These are phyloP conservation scores for Plasmodium coatneyi DNA, from an alignment of 169 alveolate genomes.

Conservation along the genomic window DNA sequence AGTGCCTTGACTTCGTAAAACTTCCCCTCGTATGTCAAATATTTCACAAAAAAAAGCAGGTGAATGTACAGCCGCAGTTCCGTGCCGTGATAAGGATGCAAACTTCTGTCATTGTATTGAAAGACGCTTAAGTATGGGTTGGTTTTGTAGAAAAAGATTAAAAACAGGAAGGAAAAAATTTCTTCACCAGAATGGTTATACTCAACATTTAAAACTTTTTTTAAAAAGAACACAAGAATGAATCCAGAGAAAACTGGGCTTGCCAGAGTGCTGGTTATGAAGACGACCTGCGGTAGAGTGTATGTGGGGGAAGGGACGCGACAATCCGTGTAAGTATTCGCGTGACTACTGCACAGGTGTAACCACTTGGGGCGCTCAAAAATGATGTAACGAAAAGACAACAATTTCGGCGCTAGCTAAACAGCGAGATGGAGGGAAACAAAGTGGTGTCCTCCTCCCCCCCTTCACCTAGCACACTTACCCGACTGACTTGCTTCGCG, in stretches of 20 bases:
- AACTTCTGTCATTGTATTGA: constrained; percentile 59
- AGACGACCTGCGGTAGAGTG: constrained; percentile 6
- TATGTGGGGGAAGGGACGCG: no score
- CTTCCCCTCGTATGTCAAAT: constrained; percentile 13
- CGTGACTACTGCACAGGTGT: not conserved
- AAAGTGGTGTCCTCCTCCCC: not conserved
- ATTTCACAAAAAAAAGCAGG: constrained; percentile 31
- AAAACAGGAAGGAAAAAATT: constrained; percentile 39
- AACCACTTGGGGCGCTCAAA: not conserved
- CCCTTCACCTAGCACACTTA: not conserved
- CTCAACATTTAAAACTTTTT: constrained; percentile 34
- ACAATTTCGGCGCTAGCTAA: not conserved
- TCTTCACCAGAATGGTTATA: constrained; percentile 67
- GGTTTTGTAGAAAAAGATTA: constrained; percentile 41
- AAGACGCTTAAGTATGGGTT: constrained; percentile 51
- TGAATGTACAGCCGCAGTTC: constrained; percentile 42
- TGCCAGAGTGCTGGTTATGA: constrained; percentile 13
- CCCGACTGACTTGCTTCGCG: constrained; percentile 64
- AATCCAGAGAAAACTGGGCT: constrained; percentile 49
- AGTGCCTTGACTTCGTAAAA: constrained; percentile 55
- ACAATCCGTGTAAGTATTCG: not conserved
- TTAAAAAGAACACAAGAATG: constrained; percentile 40
- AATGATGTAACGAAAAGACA: not conserved
- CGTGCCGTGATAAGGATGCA: constrained; percentile 72
- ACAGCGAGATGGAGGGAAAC: not conserved